Evolutionary conservation across 306 rosid genomes (phyloP).

Genomic region (Ochetophila trinervis): DNA sequence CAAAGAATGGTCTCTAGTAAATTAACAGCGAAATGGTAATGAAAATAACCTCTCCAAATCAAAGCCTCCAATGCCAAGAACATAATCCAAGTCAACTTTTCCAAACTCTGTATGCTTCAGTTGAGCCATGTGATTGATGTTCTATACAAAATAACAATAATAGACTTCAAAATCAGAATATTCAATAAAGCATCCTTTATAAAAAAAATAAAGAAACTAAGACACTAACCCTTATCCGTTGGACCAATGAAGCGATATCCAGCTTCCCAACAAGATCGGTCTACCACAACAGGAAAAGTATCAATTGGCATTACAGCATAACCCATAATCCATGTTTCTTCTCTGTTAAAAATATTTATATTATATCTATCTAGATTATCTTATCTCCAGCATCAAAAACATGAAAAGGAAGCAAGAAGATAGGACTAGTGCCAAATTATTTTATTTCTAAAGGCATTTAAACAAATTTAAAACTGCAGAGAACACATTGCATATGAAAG

Average conservation of each 20-base stretch:
- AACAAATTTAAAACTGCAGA: not conserved
- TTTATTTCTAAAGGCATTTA: conserved; percentile 1
- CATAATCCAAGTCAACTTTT: conserved; percentile 90
- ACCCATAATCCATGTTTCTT: not conserved
- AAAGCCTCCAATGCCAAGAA: conserved; percentile 96
- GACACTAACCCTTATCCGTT: conserved; percentile 72
- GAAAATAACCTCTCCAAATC: conserved; percentile 84
- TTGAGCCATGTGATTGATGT: conserved; percentile 75
- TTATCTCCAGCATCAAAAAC: not conserved
- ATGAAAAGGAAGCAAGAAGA: not conserved
- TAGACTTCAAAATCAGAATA: conserved; percentile 5
- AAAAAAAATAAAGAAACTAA: conserved; percentile 13
- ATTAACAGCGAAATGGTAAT: conserved; percentile 26
- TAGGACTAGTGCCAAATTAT: not conserved
- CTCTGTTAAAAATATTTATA: not conserved
- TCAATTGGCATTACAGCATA: conserved; percentile 24
- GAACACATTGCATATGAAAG: not conserved
- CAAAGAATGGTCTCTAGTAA: conserved; percentile 1
- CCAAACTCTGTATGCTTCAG: conserved; percentile 87
- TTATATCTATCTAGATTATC: not conserved
- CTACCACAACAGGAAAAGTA: conserved; percentile 38
- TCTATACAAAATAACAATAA: conserved; percentile 35
- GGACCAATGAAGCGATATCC: conserved; percentile 67
- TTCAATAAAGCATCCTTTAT: conserved; percentile 9
- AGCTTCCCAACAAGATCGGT: conserved; percentile 89